phyloP scores from a whole-genome alignment of 352 stramenopile genomes.

The Phytophthora kernoviae region DNA sequence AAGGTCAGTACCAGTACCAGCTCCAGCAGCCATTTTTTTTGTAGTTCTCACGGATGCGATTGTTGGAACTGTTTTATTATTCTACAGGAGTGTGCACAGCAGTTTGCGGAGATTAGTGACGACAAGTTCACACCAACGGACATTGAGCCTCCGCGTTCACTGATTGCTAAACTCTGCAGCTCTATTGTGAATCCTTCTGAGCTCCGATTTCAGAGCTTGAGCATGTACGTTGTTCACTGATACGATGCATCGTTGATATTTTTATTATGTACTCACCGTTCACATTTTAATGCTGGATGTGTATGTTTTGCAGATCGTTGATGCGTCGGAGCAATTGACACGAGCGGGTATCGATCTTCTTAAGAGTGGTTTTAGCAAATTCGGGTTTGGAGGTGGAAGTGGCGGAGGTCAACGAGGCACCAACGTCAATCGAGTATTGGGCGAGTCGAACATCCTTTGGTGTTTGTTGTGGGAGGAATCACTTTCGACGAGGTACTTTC shows the following conservation, averaged over 20 bases:
- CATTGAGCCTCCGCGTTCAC: slow-evolving; percentile 23
- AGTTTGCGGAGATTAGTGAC: slow-evolving; percentile 49
- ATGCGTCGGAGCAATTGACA: slow-evolving; percentile 79
- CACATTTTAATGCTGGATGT: slow-evolving; percentile 2
- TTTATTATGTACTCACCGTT: not conserved
- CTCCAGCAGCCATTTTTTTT: not conserved
- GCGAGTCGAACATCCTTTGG: slow-evolving; percentile 51
- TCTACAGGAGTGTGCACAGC: slow-evolving; percentile 64
- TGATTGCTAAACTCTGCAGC: slow-evolving; percentile 57
- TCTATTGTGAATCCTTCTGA: slow-evolving; percentile 40
- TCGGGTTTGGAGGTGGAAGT: slow-evolving; percentile 55
- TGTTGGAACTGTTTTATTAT: not conserved
- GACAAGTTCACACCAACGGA: slow-evolving; percentile 18
- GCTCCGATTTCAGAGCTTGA: slow-evolving; percentile 44
- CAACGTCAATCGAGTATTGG: slow-evolving; percentile 34
- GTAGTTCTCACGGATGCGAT: slow-evolving; percentile 8
- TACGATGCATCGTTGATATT: not conserved
- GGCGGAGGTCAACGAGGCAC: slow-evolving; percentile 17
- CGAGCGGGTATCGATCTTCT: slow-evolving; percentile 78
- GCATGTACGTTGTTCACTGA: slow-evolving; percentile 37
- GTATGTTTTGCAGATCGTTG: slow-evolving; percentile 49
- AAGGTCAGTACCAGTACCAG: slow-evolving; percentile 39
- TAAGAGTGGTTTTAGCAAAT: slow-evolving; percentile 84
- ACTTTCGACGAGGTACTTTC: slow-evolving; percentile 73
- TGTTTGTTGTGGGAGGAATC: slow-evolving; percentile 82